A percentile compares a stretch with the other conserved stretches of the same genome.
Evolutionary conservation across 2,329 filamentous ascomycete species (phyloP).

Genomic region (Colletotrichum sp.): DNA sequence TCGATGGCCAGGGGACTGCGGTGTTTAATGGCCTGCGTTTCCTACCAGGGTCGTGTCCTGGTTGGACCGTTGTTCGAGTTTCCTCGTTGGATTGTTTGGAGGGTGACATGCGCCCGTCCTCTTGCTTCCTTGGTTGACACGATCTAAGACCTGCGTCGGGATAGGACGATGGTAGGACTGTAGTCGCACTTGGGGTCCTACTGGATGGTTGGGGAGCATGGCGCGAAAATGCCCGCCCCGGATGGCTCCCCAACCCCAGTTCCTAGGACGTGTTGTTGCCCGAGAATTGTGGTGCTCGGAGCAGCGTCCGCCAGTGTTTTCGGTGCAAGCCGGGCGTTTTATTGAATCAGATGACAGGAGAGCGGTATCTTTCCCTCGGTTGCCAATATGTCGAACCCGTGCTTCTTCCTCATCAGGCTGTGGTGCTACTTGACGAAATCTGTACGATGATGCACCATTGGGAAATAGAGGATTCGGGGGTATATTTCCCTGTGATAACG

Average conservation of each 20-base stretch:
- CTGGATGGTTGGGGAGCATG: not conserved
- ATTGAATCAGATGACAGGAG: not conserved
- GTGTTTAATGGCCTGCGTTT: not conserved
- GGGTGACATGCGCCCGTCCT: not conserved
- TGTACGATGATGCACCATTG: not conserved
- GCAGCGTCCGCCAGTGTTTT: not conserved
- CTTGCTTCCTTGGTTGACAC: not conserved
- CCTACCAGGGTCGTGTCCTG: not conserved
- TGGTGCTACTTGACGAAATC: not conserved
- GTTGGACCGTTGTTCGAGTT: not conserved
- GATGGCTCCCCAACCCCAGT: rapidly evolving
- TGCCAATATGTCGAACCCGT: not conserved
- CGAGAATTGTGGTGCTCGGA: not conserved
- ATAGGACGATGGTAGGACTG: not conserved
- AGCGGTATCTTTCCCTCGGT: not conserved
- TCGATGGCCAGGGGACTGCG: not conserved
- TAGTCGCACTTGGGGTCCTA: not conserved
- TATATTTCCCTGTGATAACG: not conserved
- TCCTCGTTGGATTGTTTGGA: not conserved
- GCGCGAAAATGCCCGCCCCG: not conserved
- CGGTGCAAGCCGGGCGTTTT: not conserved
- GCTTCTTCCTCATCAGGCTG: not conserved
- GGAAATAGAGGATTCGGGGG: not conserved
- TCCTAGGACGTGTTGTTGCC: not conserved
- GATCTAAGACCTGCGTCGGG: not conserved